A percentile compares a stretch with the other conserved stretches of the same genome.
Evolutionary conservation across 2,329 filamentous ascomycete species (phyloP).

Genomic region (Endothia cerciana): DNA sequence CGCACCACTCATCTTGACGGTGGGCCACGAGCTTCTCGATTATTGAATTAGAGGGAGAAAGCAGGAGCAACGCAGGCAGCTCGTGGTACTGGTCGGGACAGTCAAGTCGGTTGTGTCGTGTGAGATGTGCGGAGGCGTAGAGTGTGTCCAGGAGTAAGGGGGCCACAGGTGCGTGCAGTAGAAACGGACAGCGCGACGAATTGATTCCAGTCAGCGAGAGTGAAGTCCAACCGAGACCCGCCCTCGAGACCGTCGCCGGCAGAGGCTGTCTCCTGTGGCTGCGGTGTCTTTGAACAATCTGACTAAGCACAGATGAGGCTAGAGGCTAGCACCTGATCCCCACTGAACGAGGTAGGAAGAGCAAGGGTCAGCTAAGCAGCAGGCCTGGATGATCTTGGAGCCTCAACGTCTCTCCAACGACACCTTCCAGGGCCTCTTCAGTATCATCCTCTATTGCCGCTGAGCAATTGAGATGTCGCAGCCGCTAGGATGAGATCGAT

Average conservation of each 20-base stretch:
- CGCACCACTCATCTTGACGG: constrained; percentile 58
- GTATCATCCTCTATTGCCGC: not conserved
- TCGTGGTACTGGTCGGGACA: not conserved
- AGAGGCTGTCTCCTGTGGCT: not conserved
- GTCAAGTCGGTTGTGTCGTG: not conserved
- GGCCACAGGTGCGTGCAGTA: constrained; percentile 8
- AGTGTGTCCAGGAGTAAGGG: constrained; percentile 20
- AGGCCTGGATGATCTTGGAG: not conserved
- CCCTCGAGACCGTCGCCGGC: constrained; percentile 6
- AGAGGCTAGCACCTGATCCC: not conserved
- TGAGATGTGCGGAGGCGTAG: not conserved
- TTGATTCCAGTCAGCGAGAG: constrained; percentile 25
- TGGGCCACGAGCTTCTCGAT: constrained; percentile 4
- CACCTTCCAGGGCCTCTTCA: not conserved
- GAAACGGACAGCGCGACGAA: constrained; percentile 31
- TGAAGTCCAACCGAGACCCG: constrained; percentile 23
- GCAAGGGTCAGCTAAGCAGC: not conserved
- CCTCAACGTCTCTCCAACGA: not conserved
- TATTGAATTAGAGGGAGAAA: not conserved
- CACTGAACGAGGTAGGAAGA: not conserved
- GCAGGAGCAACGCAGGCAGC: not conserved
- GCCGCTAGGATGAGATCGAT: constrained; percentile 29
- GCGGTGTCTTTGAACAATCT: constrained; percentile 1
- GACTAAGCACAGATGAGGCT: constrained; percentile 5
- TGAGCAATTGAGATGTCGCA: constrained; percentile 27